Evolutionary conservation across 1,139 yeast species (phyloP).

Genomic region (Taiozyma sp.): DNA sequence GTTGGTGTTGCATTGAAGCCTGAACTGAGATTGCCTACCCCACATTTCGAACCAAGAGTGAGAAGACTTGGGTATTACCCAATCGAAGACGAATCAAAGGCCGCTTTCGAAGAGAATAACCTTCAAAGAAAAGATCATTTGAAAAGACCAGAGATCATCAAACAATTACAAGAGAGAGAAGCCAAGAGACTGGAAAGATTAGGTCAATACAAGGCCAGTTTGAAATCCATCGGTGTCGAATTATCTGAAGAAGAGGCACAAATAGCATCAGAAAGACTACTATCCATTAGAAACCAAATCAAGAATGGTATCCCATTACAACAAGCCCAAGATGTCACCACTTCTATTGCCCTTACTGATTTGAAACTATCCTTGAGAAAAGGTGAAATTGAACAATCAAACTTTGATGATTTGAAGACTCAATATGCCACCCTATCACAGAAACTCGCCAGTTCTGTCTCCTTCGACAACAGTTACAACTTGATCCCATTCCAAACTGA

Average conservation of each 20-base stretch:
- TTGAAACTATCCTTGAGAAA: constrained; percentile 38
- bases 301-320: constrained; percentile 44
- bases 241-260: constrained; percentile 32
- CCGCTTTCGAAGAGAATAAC: constrained; percentile 45
- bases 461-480: constrained; percentile 36
- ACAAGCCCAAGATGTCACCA: constrained; percentile 56
- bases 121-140: constrained; percentile 47
- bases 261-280: constrained; percentile 45
- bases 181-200: constrained; percentile 30
- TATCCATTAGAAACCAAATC: constrained; percentile 42
- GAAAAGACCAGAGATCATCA: constrained; percentile 45
- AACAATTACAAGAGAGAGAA: constrained; percentile 34
- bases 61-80: constrained; percentile 77
- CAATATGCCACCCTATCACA: constrained; percentile 27
- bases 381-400: constrained; percentile 34
- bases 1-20: constrained; percentile 78
- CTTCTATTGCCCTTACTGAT: constrained; percentile 45
- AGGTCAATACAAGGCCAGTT: constrained; percentile 24
- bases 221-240: constrained; percentile 25
- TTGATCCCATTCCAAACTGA: constrained; percentile 31
- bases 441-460: constrained; percentile 26
- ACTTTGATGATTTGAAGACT: constrained; percentile 22
- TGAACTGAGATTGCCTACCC: constrained; percentile 68
- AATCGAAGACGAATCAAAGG: constrained; percentile 44
- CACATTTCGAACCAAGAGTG: constrained; percentile 81